Evolutionary conservation across 2,329 filamentous ascomycete species (phyloP).

Genomic region (Tothia fuscella): DNA sequence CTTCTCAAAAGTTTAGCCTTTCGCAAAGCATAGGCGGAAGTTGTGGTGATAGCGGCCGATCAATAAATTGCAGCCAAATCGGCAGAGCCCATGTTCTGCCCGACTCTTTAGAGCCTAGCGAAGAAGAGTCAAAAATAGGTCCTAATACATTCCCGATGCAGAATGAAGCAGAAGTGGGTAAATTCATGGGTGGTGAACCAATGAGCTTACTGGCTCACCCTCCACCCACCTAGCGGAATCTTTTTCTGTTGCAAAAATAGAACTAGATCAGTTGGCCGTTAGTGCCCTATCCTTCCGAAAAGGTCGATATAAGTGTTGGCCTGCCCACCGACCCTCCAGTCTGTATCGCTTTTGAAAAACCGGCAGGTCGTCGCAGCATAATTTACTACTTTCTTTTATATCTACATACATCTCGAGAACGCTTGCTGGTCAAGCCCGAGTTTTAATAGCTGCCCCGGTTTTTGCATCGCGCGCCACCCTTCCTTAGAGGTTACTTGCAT

Average conservation of each 20-base stretch:
- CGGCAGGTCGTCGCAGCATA: constrained; percentile 11
- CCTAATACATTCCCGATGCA: no score
- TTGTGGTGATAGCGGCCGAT: background rate
- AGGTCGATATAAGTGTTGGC: constrained; percentile 7
- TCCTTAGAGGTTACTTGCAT: constrained; percentile 2
- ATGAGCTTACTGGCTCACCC: background rate
- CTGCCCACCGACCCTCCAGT: constrained; percentile 1
- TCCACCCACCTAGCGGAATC: no score
- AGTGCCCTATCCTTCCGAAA: constrained; percentile 2
- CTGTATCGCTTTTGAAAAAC: constrained; percentile 7
- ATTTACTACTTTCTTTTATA: constrained; percentile 10
- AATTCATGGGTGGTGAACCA: no score
- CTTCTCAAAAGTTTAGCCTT: no score
- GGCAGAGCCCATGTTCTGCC: background rate
- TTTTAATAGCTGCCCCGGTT: constrained; percentile 10
- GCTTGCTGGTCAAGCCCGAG: constrained; percentile 11
- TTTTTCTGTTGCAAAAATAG: no score
- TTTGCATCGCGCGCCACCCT: constrained; percentile 8
- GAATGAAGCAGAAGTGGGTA: no score
- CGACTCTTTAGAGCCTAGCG: no score
- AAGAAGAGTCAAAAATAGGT: no score
- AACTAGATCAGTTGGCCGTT: background rate
- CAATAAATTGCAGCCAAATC: constrained; percentile 2
- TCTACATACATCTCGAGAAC: background rate
- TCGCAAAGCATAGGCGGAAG: background rate